These are phyloP conservation scores for Candida glaebosa DNA, from an alignment of 805 yeast species.

Conservation along the genomic window DNA sequence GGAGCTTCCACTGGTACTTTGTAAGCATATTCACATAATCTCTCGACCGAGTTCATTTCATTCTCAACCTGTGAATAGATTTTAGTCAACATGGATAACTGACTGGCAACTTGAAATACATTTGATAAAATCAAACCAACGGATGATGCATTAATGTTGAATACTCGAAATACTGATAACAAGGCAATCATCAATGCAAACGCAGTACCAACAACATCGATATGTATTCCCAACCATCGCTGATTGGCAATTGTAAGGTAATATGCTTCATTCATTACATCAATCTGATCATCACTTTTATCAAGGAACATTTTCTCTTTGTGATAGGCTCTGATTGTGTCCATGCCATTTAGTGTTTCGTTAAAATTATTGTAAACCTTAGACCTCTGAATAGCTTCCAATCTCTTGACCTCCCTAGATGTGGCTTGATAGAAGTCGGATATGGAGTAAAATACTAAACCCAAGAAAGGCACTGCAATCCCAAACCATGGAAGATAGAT, in stretches of 20 bases:
- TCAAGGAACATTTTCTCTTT: constrained; percentile 29
- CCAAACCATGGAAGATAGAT: constrained; percentile 54
- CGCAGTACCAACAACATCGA: constrained; percentile 45
- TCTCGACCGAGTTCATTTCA: constrained; percentile 59
- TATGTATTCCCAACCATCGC: constrained; percentile 59
- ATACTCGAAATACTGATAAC: constrained; percentile 57
- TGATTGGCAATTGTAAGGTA: constrained; percentile 50
- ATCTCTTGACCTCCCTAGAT: constrained; percentile 45
- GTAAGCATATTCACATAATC: constrained; percentile 40
- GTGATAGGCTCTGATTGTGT: constrained; percentile 43
- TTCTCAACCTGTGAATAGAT: constrained; percentile 55
- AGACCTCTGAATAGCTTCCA: constrained; percentile 47
- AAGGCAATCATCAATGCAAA: constrained; percentile 54
- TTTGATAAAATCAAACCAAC: constrained; percentile 62
- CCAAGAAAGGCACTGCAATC: constrained; percentile 51
- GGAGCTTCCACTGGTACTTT: constrained; percentile 31
- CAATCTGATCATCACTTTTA: constrained; percentile 41
- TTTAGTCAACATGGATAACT: constrained; percentile 49
- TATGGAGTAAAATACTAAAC: constrained; percentile 32
- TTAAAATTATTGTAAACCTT: constrained; percentile 47
- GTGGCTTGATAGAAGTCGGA: constrained; percentile 47
- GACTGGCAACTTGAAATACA: constrained; percentile 56
- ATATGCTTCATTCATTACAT: constrained; percentile 52
- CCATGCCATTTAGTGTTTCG: constrained; percentile 47
- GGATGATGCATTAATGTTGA: constrained; percentile 53